Conservation (phyloP, 805 yeast genomes). For the Nakazawaea wyomingensis region DNA sequence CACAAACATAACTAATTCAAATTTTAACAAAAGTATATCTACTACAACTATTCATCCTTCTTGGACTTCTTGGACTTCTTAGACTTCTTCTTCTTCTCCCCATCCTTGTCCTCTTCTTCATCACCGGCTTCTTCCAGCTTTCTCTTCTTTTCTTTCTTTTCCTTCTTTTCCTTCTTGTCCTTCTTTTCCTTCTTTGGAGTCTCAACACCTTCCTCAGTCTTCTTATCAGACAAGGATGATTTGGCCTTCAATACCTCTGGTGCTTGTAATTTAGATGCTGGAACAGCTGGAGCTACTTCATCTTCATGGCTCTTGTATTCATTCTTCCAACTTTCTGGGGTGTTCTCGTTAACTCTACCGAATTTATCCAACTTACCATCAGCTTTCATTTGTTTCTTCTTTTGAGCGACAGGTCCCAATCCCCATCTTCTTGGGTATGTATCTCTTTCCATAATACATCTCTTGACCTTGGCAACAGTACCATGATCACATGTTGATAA, state of each 20-base stretch:
- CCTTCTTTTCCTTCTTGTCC: conserved; percentile 21
- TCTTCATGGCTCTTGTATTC: conserved; percentile 70
- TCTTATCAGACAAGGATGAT: conserved; percentile 42
- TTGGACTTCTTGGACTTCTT: conserved; percentile 24
- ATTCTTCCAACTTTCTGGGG: conserved; percentile 90
- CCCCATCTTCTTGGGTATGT: conserved; percentile 99
- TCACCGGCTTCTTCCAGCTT: conserved; percentile 46
- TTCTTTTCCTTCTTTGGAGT: conserved; percentile 27
- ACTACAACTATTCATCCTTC: conserved; percentile 5
- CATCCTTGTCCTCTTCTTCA: conserved; percentile 40
- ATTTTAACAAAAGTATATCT: neutral
- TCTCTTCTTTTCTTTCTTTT: conserved; percentile 48
- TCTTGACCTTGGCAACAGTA: conserved; percentile 95
- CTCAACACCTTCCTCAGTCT: conserved; percentile 25
- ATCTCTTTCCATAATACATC: conserved; percentile 99
- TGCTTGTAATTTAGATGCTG: conserved; percentile 42
- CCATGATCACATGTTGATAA: conserved; percentile 97
- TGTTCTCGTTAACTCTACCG: conserved; percentile 89
- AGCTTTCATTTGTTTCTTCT: conserved; percentile 96
- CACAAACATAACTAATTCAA: neutral
- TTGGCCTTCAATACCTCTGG: conserved; percentile 37
- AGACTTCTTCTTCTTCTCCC: conserved; percentile 47
- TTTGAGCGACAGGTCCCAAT: conserved; percentile 95
- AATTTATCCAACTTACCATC: conserved; percentile 95
- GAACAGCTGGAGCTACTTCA: conserved; percentile 57